Evolutionary conservation across 1,139 yeast species (phyloP).

Genomic region (Arxiozyma heterogenica): DNA sequence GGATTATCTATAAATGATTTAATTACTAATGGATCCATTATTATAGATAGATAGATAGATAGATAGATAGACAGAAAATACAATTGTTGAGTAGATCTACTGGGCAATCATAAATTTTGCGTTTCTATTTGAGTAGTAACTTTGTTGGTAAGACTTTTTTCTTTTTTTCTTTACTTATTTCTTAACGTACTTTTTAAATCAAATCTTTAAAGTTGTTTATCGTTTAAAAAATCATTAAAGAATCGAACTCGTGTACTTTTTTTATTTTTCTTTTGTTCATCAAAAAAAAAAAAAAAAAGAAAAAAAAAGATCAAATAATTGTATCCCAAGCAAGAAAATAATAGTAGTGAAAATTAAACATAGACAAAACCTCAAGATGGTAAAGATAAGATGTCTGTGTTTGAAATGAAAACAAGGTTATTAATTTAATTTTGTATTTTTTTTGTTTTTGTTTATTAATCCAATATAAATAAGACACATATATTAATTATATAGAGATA

Average conservation of each 20-base stretch:
- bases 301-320: not conserved
- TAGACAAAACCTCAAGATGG: not conserved
- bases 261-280: not conserved
- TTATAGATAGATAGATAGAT: not conserved
- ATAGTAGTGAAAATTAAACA: too few species aligned
- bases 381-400: too few species aligned
- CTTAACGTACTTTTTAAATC: too few species aligned
- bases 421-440: too few species aligned
- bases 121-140: not conserved
- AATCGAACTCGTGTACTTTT: not conserved
- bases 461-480: too few species aligned
- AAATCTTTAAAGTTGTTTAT: too few species aligned
- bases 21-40: slow-evolving; percentile 4
- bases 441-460: too few species aligned
- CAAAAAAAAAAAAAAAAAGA: not conserved
- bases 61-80: not conserved
- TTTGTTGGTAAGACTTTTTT: too few species aligned
- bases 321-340: not conserved
- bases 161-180: too few species aligned
- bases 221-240: too few species aligned
- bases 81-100: not conserved
- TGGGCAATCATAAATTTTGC: too few species aligned
- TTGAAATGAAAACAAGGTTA: not conserved
- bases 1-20: slow-evolving; percentile 12
- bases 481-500: too few species aligned